Evolutionary conservation across 1,284 basidiomycete genomes (phyloP), one percentile per base, ranked within the genome.

Genomic region (Exobasidium cylindrosporum): DNA sequence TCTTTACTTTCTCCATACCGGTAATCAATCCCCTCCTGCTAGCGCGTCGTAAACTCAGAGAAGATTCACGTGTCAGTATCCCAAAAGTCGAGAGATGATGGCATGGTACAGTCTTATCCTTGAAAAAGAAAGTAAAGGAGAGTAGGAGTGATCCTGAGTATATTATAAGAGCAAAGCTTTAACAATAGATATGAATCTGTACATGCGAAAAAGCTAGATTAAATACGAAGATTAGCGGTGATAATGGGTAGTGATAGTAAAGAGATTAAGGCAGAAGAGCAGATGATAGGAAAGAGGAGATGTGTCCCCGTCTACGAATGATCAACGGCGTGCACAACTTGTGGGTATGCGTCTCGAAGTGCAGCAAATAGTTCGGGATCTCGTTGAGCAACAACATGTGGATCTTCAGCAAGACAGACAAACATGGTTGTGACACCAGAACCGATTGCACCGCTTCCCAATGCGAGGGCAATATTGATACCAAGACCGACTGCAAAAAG

Each of bases 381-480:
- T 35, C 35, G 30, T 52, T 64, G 67, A 23, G 69, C 72, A 35
- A 75, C 49, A 14, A 69, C 55, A 35, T 72, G 67, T 21, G 71
- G 71, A 40, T 71, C 70, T 59, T 75, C 68, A 30, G 70, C 77
- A 45, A 72, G 62, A 40, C 69, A 77, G 45, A 81, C 81, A 62
- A 82, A 82, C 66, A 80, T 70, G 10, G 81, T 81, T 32, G 66
- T 71, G 50, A 77, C 75, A 60, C 69, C 81, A 35, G 67, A 65
- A 1, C 70, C 72, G 50, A 81, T 70, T 35, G 76, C 70, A n/a
- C 77, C 77, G 4, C 71, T 56, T 4, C 80, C 78, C 7, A 79
- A 63, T 6, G 79, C 72, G 55, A 81, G 70, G 29, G 69, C 72
- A 63, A 82, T 80, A 45, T 73, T 66, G 69, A 81, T 74, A 24